These are phyloP conservation scores for Malus fusca DNA, from an alignment of 306 rosid species.

Conservation along the genomic window DNA sequence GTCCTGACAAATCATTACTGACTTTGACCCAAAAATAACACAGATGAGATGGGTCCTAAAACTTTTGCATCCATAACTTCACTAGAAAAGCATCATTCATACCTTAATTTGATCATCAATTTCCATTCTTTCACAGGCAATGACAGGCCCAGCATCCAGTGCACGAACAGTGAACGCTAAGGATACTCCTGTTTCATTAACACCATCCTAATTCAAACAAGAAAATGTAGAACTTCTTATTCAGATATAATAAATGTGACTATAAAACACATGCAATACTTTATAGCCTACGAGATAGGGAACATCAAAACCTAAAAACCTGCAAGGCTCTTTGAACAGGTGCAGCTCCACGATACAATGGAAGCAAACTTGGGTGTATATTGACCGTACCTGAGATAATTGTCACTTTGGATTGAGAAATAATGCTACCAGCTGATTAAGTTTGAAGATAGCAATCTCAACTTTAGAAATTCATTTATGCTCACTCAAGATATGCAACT, in stretches of 20 bases:
- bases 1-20: background rate
- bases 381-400: constrained; percentile 73
- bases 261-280: background rate
- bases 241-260: background rate
- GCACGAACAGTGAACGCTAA: constrained; percentile 85
- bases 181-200: constrained; percentile 80
- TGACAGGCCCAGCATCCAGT: constrained; percentile 88
- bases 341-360: constrained; percentile 89
- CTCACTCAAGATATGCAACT: background rate
- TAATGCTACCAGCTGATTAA: background rate
- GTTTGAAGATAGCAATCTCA: background rate
- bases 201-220: constrained; percentile 59
- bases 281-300: background rate
- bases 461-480: background rate
- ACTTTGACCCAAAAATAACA: background rate
- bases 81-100: background rate
- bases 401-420: constrained; percentile 5
- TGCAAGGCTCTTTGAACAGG: constrained; percentile 95
- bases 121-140: constrained; percentile 48
- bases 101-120: constrained; percentile 78
- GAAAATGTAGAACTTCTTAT: constrained; percentile 17
- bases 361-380: constrained; percentile 84
- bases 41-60: background rate
- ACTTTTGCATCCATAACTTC: background rate
- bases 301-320: constrained; percentile 33